Conservation (phyloP, 768 basidiomycete species). For the Tubosaeta sp. region DNA sequence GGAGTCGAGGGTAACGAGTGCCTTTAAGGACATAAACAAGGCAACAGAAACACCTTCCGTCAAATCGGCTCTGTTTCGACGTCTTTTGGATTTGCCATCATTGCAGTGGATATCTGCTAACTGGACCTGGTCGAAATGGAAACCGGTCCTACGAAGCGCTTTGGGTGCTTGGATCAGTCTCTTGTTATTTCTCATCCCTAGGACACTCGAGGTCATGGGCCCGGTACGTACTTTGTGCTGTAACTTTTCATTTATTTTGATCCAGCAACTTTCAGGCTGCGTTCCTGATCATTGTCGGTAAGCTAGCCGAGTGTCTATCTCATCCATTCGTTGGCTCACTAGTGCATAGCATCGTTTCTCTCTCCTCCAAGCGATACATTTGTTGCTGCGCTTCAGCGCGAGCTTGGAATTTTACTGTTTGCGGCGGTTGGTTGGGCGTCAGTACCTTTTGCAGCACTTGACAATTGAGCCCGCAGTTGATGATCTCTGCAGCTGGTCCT, state of each 20-base stretch:
- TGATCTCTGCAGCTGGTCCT: conserved; percentile 50
- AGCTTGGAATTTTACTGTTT: conserved; percentile 50
- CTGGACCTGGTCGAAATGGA: conserved; percentile 53
- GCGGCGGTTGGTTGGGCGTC: conserved; percentile 56
- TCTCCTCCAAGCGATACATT: conserved; percentile 69
- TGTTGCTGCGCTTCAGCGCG: conserved; percentile 62
- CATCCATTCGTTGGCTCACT: neutral
- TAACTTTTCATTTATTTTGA: neutral
- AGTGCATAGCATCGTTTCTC: conserved; percentile 49
- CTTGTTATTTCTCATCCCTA: conserved; percentile 55
- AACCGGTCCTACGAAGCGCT: conserved; percentile 61
- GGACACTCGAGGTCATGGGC: neutral
- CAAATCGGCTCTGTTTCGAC: neutral
- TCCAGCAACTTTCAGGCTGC: conserved; percentile 41
- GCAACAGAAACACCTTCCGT: neutral
- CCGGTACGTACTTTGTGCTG: no score
- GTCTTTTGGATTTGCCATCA: conserved; percentile 23
- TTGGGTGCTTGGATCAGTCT: conserved; percentile 58
- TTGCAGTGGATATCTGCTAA: conserved; percentile 58
- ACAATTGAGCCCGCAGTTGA: neutral
- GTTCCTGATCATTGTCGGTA: conserved; percentile 63
- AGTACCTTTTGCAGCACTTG: conserved; percentile 22
- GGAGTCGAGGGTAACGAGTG: neutral
- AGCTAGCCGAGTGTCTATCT: neutral
- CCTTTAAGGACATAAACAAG: neutral